Evolutionary conservation across 805 yeast genomes (phyloP), one percentile per base, ranked within the genome.

Genomic region (Starmerella vaccinii): DNA sequence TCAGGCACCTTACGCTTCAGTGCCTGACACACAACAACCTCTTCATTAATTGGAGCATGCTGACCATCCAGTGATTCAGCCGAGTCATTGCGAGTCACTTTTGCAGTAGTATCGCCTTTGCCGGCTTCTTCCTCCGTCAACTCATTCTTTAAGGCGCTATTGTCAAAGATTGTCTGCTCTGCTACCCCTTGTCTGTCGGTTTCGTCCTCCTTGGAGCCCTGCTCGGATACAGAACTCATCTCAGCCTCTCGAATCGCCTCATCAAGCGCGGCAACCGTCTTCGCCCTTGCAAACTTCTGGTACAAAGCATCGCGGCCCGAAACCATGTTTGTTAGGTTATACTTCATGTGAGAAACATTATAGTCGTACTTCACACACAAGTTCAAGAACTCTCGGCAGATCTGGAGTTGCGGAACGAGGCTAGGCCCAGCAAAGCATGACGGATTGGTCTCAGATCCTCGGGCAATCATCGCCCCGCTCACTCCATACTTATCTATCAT

Each of bases 391-490:
- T 85, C 82, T 42, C 70, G 71, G 10, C 78, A 72, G 10, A 76
- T 67, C 23, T 69, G 62, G 23, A 67, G 71, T 84, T 90, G 84
- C 0, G 76, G 69, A 43, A 73, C 63, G 4, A 76, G 74, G 12
- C 32, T 47, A 3, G 37, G 21, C 10, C 66, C 70, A 12, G 47
- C 57, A 64, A 92, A 92, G 34, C 85, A 81, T 0, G 95, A 74
- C 7, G 95, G 92, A 62, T 92, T 89, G 6, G 75, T 62, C 66
- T 92, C 97, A 0, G 97, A 97, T 27, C 80, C 78, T 29, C 86
- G 82, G 1, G 97, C 98, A 60, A 89, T 80, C 98, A 92, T 90
- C 6, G 86, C 89, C 4, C 97, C 95, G 47, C 76, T 76, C 1
- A 74, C 73, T 0, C 81, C 77, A 57, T 75, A 76, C n/a, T 66